Conservation (phyloP, 106 monocot genomes). For the Dendrobium officinale region DNA sequence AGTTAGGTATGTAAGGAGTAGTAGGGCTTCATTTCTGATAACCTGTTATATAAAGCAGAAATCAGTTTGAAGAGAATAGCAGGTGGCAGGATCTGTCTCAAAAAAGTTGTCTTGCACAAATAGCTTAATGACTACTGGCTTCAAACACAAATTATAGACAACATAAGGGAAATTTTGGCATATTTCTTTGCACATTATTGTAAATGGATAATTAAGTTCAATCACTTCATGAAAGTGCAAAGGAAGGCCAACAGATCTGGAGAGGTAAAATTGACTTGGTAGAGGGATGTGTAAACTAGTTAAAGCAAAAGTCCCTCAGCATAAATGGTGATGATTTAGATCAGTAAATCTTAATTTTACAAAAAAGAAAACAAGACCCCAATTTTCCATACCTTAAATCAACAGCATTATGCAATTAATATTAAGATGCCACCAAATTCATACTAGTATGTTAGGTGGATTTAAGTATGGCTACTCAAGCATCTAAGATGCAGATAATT, state of each 20-base stretch:
- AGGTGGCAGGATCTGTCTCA: background rate
- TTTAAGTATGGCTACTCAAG: background rate
- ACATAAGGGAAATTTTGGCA: background rate
- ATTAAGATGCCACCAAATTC: too few species aligned
- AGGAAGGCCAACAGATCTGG: background rate
- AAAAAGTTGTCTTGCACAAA: background rate
- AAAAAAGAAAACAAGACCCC: too few species aligned
- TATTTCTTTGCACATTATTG: background rate
- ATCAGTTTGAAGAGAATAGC: constrained; percentile 2
- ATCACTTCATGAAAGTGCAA: background rate
- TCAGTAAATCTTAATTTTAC: too few species aligned
- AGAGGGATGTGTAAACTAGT: too few species aligned
- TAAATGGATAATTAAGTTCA: background rate
- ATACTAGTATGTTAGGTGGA: background rate
- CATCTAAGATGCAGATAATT: background rate
- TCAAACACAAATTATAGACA: background rate
- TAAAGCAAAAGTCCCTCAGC: too few species aligned
- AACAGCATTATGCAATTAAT: too few species aligned
- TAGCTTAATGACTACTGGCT: too few species aligned
- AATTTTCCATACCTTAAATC: too few species aligned
- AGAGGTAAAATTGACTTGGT: background rate
- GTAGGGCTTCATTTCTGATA: constrained; percentile 92
- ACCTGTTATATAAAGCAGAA: constrained; percentile 40
- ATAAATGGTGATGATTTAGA: too few species aligned
- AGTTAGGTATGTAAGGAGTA: constrained; percentile 91